These are phyloP conservation scores for Tuber melanosporum DNA, from an alignment of 495 filamentous ascomycete genomes.

Conservation along the genomic window DNA sequence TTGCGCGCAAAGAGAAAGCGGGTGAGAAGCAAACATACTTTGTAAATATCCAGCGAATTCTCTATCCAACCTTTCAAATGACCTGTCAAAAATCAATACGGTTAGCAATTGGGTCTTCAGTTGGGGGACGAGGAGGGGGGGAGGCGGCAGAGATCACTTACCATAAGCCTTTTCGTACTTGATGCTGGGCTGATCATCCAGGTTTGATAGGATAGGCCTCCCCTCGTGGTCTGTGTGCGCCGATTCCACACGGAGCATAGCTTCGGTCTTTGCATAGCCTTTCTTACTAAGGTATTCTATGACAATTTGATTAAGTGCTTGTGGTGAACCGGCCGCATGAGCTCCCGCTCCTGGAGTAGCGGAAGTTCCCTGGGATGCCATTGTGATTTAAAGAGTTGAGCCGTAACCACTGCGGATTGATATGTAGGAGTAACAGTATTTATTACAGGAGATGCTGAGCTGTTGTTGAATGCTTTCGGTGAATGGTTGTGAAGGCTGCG, in stretches of 20 bases:
- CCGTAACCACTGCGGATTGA: background rate
- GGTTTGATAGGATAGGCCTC: constrained; percentile 53
- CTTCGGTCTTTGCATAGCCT: constrained; percentile 86
- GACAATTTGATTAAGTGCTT: constrained; percentile 94
- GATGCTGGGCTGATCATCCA: constrained; percentile 62
- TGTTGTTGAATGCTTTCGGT: background rate
- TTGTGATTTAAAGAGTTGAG: background rate
- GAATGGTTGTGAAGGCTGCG: background rate
- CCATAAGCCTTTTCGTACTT: constrained; percentile 70
- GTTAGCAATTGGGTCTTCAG: background rate
- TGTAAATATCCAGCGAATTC: constrained; percentile 85
- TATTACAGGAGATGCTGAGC: background rate
- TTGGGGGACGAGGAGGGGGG: background rate
- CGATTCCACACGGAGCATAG: constrained; percentile 88
- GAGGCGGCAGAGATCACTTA: constrained; percentile 40
- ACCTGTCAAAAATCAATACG: constrained; percentile 43
- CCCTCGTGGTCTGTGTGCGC: constrained; percentile 70
- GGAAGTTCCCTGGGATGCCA: constrained; percentile 31
- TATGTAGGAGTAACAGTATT: background rate
- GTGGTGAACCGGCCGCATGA: constrained; percentile 52
- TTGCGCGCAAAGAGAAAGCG: background rate
- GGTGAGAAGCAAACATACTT: constrained; percentile 50
- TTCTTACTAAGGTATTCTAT: constrained; percentile 96
- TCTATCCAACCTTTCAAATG: constrained; percentile 76
- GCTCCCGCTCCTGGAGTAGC: constrained; percentile 26